Conservation (phyloP, 805 yeast species). For the Priceomyces castillae region DNA sequence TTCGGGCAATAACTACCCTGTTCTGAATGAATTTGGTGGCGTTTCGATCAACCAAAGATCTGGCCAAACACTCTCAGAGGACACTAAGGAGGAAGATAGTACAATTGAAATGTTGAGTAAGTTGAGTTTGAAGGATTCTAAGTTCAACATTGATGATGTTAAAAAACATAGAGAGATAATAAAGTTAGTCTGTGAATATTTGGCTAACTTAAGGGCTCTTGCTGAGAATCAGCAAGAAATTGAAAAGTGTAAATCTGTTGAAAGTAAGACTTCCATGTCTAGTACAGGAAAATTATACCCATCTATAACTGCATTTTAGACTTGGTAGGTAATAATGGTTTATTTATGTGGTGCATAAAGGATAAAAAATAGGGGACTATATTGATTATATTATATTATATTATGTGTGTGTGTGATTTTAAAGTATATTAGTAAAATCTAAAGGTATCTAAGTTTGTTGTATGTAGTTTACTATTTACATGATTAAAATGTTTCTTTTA, state of each 20-base stretch:
- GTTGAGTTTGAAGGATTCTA: slow-evolving; percentile 8
- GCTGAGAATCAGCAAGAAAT: slow-evolving; percentile 5
- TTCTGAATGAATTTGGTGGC: slow-evolving; percentile 34
- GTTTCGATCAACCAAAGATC: slow-evolving; percentile 37
- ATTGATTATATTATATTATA: too few species aligned
- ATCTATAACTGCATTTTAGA: slow-evolving; percentile 38
- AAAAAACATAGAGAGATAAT: slow-evolving; percentile 37
- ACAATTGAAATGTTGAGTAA: slow-evolving; percentile 12
- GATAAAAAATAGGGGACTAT: too few species aligned
- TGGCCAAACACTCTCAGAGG: slow-evolving; percentile 18
- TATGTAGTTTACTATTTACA: neutral
- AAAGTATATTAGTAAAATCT: too few species aligned
- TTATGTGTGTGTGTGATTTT: too few species aligned
- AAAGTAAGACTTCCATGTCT: neutral
- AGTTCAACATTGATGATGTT: slow-evolving; percentile 25
- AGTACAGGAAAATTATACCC: slow-evolving; percentile 32
- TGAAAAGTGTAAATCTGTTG: neutral
- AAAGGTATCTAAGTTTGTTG: slow-evolving; percentile 4
- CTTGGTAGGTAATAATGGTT: too few species aligned
- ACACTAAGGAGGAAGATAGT: slow-evolving; percentile 11
- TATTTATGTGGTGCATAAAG: too few species aligned
- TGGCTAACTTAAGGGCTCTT: slow-evolving; percentile 17
- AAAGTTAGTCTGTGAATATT: slow-evolving; percentile 29
- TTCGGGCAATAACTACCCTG: slow-evolving; percentile 16
- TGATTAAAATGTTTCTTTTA: slow-evolving; percentile 13